Evolutionary conservation across 805 yeast species (phyloP).

Genomic region (Myxozyma sirexii): DNA sequence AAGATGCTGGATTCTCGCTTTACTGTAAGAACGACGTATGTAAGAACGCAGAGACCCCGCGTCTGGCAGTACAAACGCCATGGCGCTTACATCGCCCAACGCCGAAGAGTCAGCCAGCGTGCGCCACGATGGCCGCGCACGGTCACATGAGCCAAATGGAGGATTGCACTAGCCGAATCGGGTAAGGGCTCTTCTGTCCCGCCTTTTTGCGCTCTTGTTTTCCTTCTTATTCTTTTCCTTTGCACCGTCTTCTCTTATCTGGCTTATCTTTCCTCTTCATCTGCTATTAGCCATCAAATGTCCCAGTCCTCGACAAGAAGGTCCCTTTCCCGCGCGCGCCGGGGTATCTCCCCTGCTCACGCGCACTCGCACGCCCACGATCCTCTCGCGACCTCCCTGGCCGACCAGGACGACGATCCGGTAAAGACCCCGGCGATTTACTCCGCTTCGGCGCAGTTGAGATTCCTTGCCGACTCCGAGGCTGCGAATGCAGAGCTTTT

Average conservation of each 20-base stretch:
- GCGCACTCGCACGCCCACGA: not conserved
- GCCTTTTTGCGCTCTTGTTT: not conserved
- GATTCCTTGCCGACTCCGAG: conserved; percentile 15
- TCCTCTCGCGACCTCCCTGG: not conserved
- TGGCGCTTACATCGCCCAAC: no score
- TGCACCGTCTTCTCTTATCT: not conserved
- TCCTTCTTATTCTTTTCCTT: conserved; percentile 4
- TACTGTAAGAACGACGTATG: no score
- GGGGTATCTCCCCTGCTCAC: not conserved
- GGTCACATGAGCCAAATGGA: not conserved
- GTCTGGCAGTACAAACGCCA: no score
- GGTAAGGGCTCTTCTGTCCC: not conserved
- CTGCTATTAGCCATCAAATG: not conserved
- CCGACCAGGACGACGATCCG: not conserved
- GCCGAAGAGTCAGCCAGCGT: no score
- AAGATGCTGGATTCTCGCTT: no score
- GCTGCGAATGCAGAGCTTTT: conserved; percentile 31
- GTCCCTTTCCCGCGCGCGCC: not conserved
- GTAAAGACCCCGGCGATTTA: conserved; percentile 11
- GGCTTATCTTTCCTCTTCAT: not conserved
- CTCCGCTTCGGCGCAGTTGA: conserved; percentile 31
- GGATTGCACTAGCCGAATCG: not conserved
- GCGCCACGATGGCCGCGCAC: not conserved
- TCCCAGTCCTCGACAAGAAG: not conserved
- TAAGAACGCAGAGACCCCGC: no score